Base-by-base conservation (phyloP, 345 rosid genomes). In the Populus deltoides region DNA sequence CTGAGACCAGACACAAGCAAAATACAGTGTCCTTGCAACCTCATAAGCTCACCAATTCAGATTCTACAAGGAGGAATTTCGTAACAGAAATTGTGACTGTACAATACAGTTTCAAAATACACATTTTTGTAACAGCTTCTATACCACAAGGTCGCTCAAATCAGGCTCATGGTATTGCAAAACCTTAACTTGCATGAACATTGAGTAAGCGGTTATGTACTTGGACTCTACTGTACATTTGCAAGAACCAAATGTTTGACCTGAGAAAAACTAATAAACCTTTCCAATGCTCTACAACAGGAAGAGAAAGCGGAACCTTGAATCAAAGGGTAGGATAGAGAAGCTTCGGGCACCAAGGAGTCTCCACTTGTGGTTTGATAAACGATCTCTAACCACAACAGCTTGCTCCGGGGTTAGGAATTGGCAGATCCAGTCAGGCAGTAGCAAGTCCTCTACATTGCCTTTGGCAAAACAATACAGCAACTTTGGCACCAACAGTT, bases 261-360 rank as follows among this genome's bases (percentile, higher is more conserved):
- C 43, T 15, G 51, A 7, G 36, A 12, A n/a, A 3, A 47, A 24
- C 4, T 70, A 47, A 13, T n/a, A 5, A 72, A 72, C 29, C n/a
- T 72, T 53, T 68, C 47, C 13, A 17, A 10, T 29, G 17, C 38
- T 76, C 24, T 85, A 85, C 79, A 74, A 41, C 6, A 89, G 70
- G 81, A 89, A 89, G 53, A 89, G 89, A 73, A 83, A 88, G 8
- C 94, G 87, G 75, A 91, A 91, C 78, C 92, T 86, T 8, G 94
- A 82, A 79, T 87, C 88, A 15, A 87, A 91, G 2, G 94, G 91
- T 31, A 83, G 45, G 31, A 89, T 72, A 5, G 88, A 86, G 85
- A 86, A 88, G 84, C 77, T 83, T 49, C 89, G 88, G 29, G 83
- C 73, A 6, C 89, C 85, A 0, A 83, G 86, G 63, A 89, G 85